Evolutionary conservation across 805 yeast species (phyloP).

Genomic region (Saccharomycopsis sp.): DNA sequence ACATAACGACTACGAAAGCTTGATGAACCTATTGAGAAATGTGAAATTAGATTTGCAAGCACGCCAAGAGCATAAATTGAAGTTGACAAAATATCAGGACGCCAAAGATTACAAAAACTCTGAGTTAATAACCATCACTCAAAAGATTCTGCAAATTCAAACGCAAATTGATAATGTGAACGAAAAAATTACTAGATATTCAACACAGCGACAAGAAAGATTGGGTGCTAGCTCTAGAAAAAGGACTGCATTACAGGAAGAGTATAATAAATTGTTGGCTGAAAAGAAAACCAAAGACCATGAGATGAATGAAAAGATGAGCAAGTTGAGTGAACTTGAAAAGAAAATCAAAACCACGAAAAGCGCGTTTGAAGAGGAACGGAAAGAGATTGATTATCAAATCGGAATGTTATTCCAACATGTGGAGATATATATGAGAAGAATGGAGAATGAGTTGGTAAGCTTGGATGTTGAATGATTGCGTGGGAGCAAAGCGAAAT

Average conservation of each 20-base stretch:
- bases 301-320: conserved; percentile 30
- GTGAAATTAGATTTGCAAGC: conserved; percentile 17
- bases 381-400: conserved; percentile 30
- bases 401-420: conserved; percentile 24
- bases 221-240: too few relatives aligned
- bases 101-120: conserved; percentile 16
- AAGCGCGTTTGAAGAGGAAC: conserved; percentile 33
- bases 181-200: conserved; percentile 33
- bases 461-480: not conserved
- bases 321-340: conserved; percentile 32
- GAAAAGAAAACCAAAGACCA: conserved; percentile 33
- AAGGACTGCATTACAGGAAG: conserved; percentile 29
- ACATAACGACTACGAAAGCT: conserved; percentile 13
- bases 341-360: conserved; percentile 28
- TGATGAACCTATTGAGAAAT: conserved; percentile 9
- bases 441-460: conserved; percentile 10
- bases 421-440: conserved; percentile 21
- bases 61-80: conserved; percentile 12
- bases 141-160: conserved; percentile 32
- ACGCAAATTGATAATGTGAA: conserved; percentile 34
- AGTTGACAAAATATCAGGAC: conserved; percentile 14
- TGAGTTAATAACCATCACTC: conserved; percentile 23
- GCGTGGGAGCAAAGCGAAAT: too few relatives aligned
- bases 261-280: conserved; percentile 30
- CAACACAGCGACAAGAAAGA: conserved; percentile 31